Base-by-base conservation (phyloP, 192 early-diverging fungal genomes). In the Allomyces macrogynus region DNA sequence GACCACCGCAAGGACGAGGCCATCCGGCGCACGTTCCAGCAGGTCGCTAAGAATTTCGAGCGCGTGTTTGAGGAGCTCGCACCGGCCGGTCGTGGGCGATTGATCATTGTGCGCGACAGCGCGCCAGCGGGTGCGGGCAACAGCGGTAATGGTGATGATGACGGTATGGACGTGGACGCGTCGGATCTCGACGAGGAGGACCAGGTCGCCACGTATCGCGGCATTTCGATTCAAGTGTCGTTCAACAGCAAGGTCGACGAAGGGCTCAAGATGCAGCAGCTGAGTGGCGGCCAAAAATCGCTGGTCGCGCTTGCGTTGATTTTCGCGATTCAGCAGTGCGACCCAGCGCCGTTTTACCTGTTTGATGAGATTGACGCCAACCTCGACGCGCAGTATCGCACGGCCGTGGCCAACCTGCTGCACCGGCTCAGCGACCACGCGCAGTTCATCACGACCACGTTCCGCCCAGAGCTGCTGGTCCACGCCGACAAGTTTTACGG, bases 281-380 rank as follows among this genome's bases (percentile, higher is more conserved):
- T 99, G 40, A 93, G 90, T 10, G 95, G 95, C 32, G 95, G 95
- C 5, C 95, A 99, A 81, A 99, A 99, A 70, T 92, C 91, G 54
- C 79, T 99, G 24, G 95, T 99, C 9, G 95, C 95, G 1, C 80
- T 99, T 54, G 89, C 92, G 11, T 73, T 99, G 23, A 99, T 99
- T 61, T 99, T 99, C 79, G 90, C 95, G 0, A 99, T 99, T 68
- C 95, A 99, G 75, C 81, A 85, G 67, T 99, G 91, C 75, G 95
- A 99, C 65, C 95, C 93, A 23, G 95, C 95, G 63, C 95, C 95
- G 11, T 99, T 99, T 75, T 99, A 99, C 68, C 78, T 99, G 65
- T 99, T 99, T 84, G 95, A 99, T 78, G 95, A 99, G 76, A 99
- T 99, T 77, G 95, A 99, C 75, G 93, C 95, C 43, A 93, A 93